Evolutionary conservation across 2,329 filamentous ascomycete species (phyloP), one percentile per base, ranked within the genome.

Genomic region (Metarhizium brunneum): DNA sequence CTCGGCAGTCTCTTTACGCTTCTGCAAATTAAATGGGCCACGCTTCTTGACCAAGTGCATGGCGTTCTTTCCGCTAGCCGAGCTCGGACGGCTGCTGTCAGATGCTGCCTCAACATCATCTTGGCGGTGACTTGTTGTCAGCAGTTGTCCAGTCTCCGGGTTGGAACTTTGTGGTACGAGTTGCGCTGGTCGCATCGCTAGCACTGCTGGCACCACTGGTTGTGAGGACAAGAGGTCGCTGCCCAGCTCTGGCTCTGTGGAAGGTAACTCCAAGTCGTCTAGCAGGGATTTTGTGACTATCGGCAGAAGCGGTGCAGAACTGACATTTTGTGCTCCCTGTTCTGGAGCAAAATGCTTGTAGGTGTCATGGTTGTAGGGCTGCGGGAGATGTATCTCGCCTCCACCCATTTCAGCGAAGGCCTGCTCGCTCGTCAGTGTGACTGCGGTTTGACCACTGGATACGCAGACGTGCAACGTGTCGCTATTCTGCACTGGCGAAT

Each of bases 1-100:
- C 14, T 65, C 63, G 29, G 66, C 65, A 1, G 70, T 72, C 49
- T 68, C 63, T n/a, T 64, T 59, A 5, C 70, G 64, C 16, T 62
- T 58, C 14, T 62, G 56, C 6, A 63, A 59, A 1, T 61, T 60
- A 38, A 70, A 67, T 1, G 58, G 57, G 38, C 52, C 53, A 48
- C 50, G 45, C 30, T 30, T 56, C 35, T 50, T 50, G 2, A 43
- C 53, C 11, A 11, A 25, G 4, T 20, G n/a, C 43, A 29, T 29
- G n/a, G 2, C 2, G 18, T 43, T 42, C 13, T 14, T 16, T 13
- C 14, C 25, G 25, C 25, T 48, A 8, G 45, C 25, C 45, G 25
- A 10, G 25, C 25, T 32, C 18, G 45, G 20, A n/a, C 25, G 25
- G 25, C 45, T 30, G 45, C 5, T 18, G 25, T 48, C 20, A 16